Evolutionary conservation across 768 basidiomycete genomes (phyloP), one percentile per base, ranked within the genome.

Genomic region (Saitozyma podzolica): DNA sequence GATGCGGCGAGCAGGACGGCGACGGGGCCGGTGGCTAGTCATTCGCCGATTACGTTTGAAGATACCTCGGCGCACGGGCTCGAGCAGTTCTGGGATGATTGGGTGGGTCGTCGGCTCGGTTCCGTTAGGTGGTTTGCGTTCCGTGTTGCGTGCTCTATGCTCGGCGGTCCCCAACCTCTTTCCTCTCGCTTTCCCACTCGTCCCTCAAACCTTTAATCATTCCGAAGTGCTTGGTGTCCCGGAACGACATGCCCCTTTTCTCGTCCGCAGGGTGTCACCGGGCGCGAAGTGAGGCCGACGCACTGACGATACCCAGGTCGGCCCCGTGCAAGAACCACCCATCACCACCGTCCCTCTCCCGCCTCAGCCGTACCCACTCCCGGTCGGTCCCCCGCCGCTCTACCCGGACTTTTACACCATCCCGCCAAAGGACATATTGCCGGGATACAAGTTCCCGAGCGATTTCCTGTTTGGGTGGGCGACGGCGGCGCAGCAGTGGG

Each of bases 391-490:
- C 4, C 64, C 64, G 9, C 19, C 56, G 9, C 50, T 65, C 19
- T 65, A 60, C 37, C 64, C 64, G 40, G 59, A 61, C 13, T 65
- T 61, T 51, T 50, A 60, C 19, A 8, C 40, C 10, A 41, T 53
- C 47, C 50, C 49, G n/a, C 84, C 84, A 2, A 80, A 81, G 52
- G 75, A 82, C 56, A 79, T 84, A 40, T 73, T 84, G 40, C 81
- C 83, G 2, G 72, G 81, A 37, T 75, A 83, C 56, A 83, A 81
- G 57, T 78, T 84, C 16, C 84, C 84, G 0, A 71, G 80, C 19
- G 83, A 80, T 0, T 85, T 85, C 74, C 78, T 82, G 50, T 84
- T 84, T 63, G 84, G 84, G 37, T 84, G 84, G 10, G 83, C 83
- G 4, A 84, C 84, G 0, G 83, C 84, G 20, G 82, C 84, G 8